Evolutionary conservation across 208 protist species (phyloP), one percentile per base, ranked within the genome.

Genomic region (Porcisia hertigi): DNA sequence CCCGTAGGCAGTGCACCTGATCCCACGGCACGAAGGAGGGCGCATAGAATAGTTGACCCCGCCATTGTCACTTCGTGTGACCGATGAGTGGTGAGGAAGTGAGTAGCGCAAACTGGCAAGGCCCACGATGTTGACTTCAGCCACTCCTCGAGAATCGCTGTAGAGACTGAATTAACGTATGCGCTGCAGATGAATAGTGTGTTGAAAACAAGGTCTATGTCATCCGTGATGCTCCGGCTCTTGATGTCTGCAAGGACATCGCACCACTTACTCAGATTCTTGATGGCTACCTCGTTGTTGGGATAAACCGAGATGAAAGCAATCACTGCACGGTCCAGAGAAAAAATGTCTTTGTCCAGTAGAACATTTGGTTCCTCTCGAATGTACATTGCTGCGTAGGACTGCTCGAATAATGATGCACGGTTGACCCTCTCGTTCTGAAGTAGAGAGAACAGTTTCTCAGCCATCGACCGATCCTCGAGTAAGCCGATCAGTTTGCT

Each of bases 261-360:
- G 36, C 77, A 75, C 88, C 90, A 97, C 2, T 74, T 87, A 14
- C 75, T 76, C 49, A 97, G 76, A 80, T 85, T 88, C 30, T 34
- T 62, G 2, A 88, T 54, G 18, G 84, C 88, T 55, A 86, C 63
- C 34, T 73, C 72, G 39, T 81, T 76, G 71, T 92, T 83, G 1
- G 86, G 90, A 49, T 87, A 80, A 7, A 77, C 49, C 23, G 82
- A 69, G 23, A 92, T 66, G 30, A 92, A 75, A 16, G 77, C 85
- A 12, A 90, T 78, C 55, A 94, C 79, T 34, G 80, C 91, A 36
- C 88, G 88, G 77, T 97, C 91, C 30, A 97, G 73, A 0, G 86
- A 88, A 76, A 97, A 96, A 39, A 97, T 76, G 83, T 97, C 93
- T 59, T 94, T 94, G 75, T 97, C 88, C 18, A 97, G 59, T 1